phyloP scores from a whole-genome alignment of 345 rosid species.

The Anacardium occidentale region DNA sequence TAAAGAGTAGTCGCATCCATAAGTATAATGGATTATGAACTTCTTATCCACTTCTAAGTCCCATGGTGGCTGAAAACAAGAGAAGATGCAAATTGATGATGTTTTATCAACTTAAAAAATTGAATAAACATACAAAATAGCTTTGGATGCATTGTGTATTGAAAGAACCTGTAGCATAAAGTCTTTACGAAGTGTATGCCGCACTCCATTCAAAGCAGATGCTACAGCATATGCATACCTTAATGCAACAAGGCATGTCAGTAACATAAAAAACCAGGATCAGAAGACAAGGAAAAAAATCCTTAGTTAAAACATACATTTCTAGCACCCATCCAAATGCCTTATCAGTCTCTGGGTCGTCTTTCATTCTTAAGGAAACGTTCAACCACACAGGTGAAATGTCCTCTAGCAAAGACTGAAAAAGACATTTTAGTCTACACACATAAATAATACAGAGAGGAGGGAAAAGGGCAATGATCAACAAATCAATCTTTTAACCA shows the following conservation, averaged over 20 bases:
- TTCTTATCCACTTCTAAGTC: conserved; percentile 60
- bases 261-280: conserved; percentile 3
- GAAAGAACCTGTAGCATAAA: conserved; percentile 71
- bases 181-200: conserved; percentile 56
- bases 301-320: conserved; percentile 46
- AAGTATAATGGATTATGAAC: conserved; percentile 74
- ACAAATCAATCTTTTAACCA: not conserved
- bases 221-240: conserved; percentile 91
- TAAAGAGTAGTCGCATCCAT: conserved; percentile 65
- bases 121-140: conserved; percentile 4
- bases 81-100: conserved; percentile 1
- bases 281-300: not conserved
- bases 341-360: conserved; percentile 65
- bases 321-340: conserved; percentile 88
- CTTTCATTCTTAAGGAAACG: conserved; percentile 71
- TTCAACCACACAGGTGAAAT: conserved; percentile 82
- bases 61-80: conserved; percentile 70
- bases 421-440: conserved; percentile 6
- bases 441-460: not conserved
- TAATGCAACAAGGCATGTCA: conserved; percentile 18
- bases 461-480: not conserved
- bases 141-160: not conserved
- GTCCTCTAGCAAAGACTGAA: conserved; percentile 57
- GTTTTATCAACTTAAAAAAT: not conserved
- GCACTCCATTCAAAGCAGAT: conserved; percentile 68